Percentiles rank a stretch among this genome's conserved stretches.
These are phyloP conservation scores for Sechiopsis laciniata DNA, from an alignment of 306 rosid species.

Conservation along the genomic window DNA sequence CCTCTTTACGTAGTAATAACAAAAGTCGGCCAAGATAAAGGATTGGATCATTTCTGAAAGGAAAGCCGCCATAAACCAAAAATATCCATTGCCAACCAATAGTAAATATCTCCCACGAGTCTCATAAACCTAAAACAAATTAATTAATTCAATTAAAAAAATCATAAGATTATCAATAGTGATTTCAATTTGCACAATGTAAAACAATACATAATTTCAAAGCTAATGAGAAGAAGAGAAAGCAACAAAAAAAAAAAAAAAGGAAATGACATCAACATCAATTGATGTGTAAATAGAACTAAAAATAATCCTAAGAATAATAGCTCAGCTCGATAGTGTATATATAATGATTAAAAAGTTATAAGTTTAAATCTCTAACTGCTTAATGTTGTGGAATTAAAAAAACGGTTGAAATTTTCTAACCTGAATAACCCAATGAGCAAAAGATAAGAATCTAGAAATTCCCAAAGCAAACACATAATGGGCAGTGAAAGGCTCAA, in stretches of 20 bases:
- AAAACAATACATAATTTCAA: too few relatives aligned
- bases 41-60: constrained; percentile 62
- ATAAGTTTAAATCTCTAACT: too few relatives aligned
- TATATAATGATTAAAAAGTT: too few relatives aligned
- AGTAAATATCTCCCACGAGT: constrained; percentile 40
- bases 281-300: too few relatives aligned
- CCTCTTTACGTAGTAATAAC: constrained; percentile 76
- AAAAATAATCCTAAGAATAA: too few relatives aligned
- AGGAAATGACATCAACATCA: too few relatives aligned
- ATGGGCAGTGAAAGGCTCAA: constrained; percentile 77
- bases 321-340: too few relatives aligned
- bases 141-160: not conserved
- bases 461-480: constrained; percentile 81
- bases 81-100: constrained; percentile 41
- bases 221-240: too few relatives aligned
- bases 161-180: not conserved
- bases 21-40: constrained; percentile 72
- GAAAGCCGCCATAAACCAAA: constrained; percentile 54
- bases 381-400: too few relatives aligned
- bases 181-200: not conserved
- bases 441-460: constrained; percentile 64
- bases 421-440: constrained; percentile 65
- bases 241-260: too few relatives aligned
- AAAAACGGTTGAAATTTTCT: not conserved
- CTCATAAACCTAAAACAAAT: constrained; percentile 45